Conservation (phyloP, 805 yeast genomes). For the Dipodascopsis uninucleata region DNA sequence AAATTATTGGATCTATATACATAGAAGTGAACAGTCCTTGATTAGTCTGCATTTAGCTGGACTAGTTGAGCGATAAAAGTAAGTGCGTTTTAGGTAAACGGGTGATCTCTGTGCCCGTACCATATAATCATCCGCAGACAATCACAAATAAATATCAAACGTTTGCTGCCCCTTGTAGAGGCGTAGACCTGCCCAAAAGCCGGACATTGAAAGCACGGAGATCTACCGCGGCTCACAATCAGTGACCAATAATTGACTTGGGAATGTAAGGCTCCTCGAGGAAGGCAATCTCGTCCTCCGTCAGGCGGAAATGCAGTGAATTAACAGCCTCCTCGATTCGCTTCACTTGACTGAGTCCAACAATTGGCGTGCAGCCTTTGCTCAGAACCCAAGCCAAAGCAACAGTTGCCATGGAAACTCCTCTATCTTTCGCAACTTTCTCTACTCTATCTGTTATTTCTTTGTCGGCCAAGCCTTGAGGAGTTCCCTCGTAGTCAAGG, state of each 20-base stretch:
- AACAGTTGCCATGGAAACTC: constrained; percentile 51
- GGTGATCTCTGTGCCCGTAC: too few species aligned
- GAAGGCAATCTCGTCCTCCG: constrained; percentile 36
- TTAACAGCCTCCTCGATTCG: constrained; percentile 52
- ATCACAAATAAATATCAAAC: too few species aligned
- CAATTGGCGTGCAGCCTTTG: constrained; percentile 54
- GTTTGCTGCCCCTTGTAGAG: too few species aligned
- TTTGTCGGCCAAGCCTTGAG: constrained; percentile 12
- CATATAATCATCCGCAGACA: too few species aligned
- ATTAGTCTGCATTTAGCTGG: too few species aligned
- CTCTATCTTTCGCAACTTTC: constrained; percentile 46
- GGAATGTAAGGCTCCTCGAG: constrained; percentile 36
- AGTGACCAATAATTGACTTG: constrained; percentile 16
- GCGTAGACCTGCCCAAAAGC: too few species aligned
- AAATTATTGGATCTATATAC: too few species aligned
- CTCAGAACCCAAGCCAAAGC: constrained; percentile 51
- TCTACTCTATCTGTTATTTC: constrained; percentile 47
- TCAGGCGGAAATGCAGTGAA: constrained; percentile 42
- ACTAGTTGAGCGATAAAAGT: too few species aligned
- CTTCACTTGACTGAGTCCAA: constrained; percentile 48
- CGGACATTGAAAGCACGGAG: too few species aligned
- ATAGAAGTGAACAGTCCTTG: too few species aligned
- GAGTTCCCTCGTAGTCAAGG: constrained; percentile 1
- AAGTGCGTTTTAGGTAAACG: too few species aligned
- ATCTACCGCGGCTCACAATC: too few species aligned